Evolutionary conservation across 2,329 filamentous ascomycete genomes (phyloP).

Genomic region (Corynespora cassiicola): DNA sequence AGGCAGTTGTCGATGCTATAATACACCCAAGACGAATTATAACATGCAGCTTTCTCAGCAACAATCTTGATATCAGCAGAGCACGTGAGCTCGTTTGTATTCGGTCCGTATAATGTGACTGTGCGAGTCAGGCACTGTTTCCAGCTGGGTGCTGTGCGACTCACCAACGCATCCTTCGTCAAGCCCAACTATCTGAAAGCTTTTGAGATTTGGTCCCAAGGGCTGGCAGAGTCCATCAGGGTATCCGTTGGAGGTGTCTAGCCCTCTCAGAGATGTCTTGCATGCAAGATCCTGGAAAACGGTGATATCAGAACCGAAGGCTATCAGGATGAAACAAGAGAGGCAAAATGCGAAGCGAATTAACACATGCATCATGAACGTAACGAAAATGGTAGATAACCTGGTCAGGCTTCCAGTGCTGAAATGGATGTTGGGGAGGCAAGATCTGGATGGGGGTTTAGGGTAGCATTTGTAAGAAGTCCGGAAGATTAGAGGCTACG

Average conservation of each 20-base stretch:
- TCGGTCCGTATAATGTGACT: constrained; percentile 35
- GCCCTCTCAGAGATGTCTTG: constrained; percentile 14
- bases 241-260: constrained; percentile 23
- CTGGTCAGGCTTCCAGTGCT: constrained; percentile 6
- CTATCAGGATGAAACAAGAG: background rate
- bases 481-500: too few species aligned
- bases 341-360: constrained; percentile 1
- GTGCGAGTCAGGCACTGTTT: background rate
- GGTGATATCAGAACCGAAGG: constrained; percentile 16
- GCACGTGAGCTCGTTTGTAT: constrained; percentile 17
- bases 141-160: background rate
- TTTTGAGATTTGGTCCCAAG: constrained; percentile 15
- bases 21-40: constrained; percentile 33
- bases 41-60: constrained; percentile 28
- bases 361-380: constrained; percentile 6
- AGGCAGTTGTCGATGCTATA: constrained; percentile 35
- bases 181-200: constrained; percentile 30
- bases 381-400: constrained; percentile 6
- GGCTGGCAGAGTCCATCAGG: constrained; percentile 20
- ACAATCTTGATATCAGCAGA: constrained; percentile 23
- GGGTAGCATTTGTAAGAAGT: constrained; percentile 11
- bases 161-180: constrained; percentile 33
- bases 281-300: constrained; percentile 19
- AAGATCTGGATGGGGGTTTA: constrained; percentile 2
- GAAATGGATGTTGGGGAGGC: constrained; percentile 1